Percentiles rank a stretch among this genome's conserved stretches.
These are phyloP conservation scores for Euptelea pleiosperma DNA, from an alignment of 164 flowering plant species.

Conservation along the genomic window DNA sequence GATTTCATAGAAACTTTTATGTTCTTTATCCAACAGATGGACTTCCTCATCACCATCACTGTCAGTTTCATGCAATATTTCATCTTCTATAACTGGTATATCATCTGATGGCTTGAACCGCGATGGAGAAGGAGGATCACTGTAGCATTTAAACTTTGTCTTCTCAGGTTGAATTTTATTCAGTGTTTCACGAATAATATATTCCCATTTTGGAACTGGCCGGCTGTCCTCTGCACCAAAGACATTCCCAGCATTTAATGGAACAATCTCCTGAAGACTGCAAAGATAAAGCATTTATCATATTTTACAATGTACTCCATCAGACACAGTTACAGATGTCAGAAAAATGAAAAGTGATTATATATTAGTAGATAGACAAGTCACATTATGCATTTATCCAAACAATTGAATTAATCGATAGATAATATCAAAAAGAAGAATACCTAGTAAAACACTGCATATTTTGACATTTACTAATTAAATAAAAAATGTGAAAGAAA, in stretches of 20 bases:
- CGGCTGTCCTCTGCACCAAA: conserved; percentile 89
- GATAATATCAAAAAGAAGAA: neutral
- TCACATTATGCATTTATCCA: neutral
- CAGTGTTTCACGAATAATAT: conserved; percentile 69
- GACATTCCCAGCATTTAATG: conserved; percentile 90
- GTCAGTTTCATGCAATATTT: conserved; percentile 49
- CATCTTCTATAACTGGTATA: conserved; percentile 62
- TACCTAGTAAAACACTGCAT: too few relatives aligned
- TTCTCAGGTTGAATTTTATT: conserved; percentile 44
- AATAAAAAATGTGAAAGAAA: neutral
- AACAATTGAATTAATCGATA: neutral
- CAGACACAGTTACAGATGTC: neutral
- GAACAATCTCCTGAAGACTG: conserved; percentile 96
- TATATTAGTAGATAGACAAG: neutral
- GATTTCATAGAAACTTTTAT: conserved; percentile 26
- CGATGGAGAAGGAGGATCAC: conserved; percentile 94
- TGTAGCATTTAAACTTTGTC: conserved; percentile 57
- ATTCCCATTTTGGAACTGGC: conserved; percentile 79
- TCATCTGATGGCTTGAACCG: conserved; percentile 77
- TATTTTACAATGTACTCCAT: neutral
- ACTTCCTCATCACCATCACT: conserved; percentile 68
- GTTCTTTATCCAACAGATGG: conserved; percentile 57
- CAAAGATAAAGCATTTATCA: conserved; percentile 10
- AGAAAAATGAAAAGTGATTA: neutral
- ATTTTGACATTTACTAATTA: neutral